Conservation (phyloP, 148 eudicot species). For the Diospyros lotus region DNA sequence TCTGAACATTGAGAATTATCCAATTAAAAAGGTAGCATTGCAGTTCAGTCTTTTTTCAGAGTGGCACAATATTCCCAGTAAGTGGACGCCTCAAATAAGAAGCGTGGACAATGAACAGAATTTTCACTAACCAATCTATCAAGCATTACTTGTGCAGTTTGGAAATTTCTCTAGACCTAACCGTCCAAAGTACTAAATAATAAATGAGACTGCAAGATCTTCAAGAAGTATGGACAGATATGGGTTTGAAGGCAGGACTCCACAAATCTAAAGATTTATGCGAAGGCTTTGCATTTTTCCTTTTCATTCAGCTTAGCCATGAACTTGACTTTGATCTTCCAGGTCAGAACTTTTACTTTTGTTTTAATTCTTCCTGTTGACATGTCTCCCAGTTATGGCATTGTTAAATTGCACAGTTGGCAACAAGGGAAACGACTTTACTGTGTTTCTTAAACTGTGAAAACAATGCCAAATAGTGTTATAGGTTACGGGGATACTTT, state of each 20-base stretch:
- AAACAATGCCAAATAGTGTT: background rate
- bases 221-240: background rate
- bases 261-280: background rate
- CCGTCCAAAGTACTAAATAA: background rate
- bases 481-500: background rate
- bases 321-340: background rate
- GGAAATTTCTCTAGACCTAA: background rate
- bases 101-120: background rate
- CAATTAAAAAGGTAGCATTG: background rate
- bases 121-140: background rate
- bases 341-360: background rate
- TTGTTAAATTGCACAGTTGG: background rate
- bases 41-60: background rate
- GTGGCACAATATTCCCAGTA: conserved; percentile 5
- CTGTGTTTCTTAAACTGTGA: background rate
- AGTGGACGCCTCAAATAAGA: background rate
- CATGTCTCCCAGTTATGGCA: no score
- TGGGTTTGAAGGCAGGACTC: background rate
- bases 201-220: background rate
- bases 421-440: background rate
- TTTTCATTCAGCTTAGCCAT: no score
- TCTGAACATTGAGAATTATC: background rate
- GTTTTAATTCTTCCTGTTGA: no score
- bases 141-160: background rate
- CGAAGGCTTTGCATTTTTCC: background rate